phyloP scores from a whole-genome alignment of 331 rosid genomes.

The Rhamnella rubrinervis region DNA sequence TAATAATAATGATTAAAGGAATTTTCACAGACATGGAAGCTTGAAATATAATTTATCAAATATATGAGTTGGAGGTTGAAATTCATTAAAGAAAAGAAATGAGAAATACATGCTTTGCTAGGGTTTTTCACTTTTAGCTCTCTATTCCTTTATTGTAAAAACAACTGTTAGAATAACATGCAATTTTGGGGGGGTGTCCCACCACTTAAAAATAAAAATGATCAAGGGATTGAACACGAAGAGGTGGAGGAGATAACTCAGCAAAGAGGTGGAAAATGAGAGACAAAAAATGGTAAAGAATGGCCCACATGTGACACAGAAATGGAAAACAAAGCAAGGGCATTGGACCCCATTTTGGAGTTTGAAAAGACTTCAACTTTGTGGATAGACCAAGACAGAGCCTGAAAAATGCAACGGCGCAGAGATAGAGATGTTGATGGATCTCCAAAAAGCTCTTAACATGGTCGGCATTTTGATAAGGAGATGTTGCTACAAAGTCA shows the following conservation, averaged over 20 bases:
- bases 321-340: slow-evolving; percentile 32
- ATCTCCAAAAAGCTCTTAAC: slow-evolving; percentile 43
- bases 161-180: no score
- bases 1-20: no score
- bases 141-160: no score
- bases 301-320: slow-evolving; percentile 55
- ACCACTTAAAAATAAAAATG: no score
- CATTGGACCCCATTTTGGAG: slow-evolving; percentile 20
- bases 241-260: not conserved
- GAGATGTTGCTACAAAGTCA: slow-evolving; percentile 46
- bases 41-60: no score
- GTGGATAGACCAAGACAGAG: slow-evolving; percentile 36
- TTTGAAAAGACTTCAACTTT: slow-evolving; percentile 24
- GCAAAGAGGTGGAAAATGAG: not conserved
- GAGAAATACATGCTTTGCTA: no score
- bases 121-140: no score
- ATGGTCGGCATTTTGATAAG: slow-evolving; percentile 60
- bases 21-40: no score
- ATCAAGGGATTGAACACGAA: no score
- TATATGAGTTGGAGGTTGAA: no score
- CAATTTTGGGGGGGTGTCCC: no score
- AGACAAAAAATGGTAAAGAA: slow-evolving; percentile 24
- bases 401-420: slow-evolving; percentile 22
- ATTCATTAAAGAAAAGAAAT: no score
- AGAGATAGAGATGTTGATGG: slow-evolving; percentile 12